Conservation (phyloP, 1,284 basidiomycete species). For the Cystobasidium slooffiae region DNA sequence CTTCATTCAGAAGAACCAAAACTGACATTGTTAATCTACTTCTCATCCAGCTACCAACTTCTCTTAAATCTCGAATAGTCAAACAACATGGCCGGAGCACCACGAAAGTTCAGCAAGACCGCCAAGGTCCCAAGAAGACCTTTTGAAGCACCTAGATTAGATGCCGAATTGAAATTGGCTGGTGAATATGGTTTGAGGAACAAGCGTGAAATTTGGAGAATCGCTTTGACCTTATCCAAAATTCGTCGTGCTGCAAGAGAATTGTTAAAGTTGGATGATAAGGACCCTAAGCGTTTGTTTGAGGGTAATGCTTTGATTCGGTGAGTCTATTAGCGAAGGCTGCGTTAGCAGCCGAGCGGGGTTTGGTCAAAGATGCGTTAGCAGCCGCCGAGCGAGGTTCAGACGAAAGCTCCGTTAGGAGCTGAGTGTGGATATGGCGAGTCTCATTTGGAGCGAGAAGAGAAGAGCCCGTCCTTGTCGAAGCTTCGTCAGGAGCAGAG, state of each 20-base stretch:
- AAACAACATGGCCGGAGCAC: conserved; percentile 36
- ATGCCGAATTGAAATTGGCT: conserved; percentile 99
- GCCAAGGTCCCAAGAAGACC: conserved; percentile 38
- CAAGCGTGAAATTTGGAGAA: conserved; percentile 99
- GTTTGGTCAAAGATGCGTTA: too few species aligned
- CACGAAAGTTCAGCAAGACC: conserved; percentile 38
- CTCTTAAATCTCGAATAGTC: neutral
- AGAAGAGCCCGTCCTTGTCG: too few species aligned
- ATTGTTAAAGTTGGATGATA: conserved; percentile 98
- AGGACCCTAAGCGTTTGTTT: conserved; percentile 99
- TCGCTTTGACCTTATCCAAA: conserved; percentile 96
- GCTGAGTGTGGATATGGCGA: too few species aligned
- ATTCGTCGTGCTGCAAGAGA: conserved; percentile 99
- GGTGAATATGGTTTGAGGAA: conserved; percentile 99
- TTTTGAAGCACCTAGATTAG: conserved; percentile 69
- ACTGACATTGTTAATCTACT: neutral
- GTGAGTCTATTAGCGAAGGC: conserved; percentile 9
- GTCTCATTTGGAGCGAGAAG: too few species aligned
- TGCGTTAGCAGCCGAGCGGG: too few species aligned
- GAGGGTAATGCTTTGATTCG: conserved; percentile 99
- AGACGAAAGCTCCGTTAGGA: too few species aligned
- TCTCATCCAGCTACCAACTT: conserved; percentile 9
- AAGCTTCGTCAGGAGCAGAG: too few species aligned
- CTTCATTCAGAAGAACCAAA: neutral
- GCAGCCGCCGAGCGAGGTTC: too few species aligned